Percentiles rank a stretch among this genome's conserved stretches.
These are phyloP conservation scores for Aspergillus sojae DNA, from an alignment of 2,329 filamentous ascomycete species.

Conservation along the genomic window DNA sequence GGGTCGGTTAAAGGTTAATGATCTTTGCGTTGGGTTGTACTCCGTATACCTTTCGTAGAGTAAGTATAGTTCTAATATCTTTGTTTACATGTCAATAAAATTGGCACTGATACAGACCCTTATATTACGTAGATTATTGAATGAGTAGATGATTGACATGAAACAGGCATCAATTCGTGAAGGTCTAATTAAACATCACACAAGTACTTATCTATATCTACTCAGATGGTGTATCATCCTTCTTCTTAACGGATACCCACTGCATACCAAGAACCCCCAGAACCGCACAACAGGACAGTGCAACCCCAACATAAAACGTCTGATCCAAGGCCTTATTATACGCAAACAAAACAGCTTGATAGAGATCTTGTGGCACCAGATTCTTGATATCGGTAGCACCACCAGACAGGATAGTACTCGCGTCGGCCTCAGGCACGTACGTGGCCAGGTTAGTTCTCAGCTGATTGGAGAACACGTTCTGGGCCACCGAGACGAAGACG, in stretches of 20 bases:
- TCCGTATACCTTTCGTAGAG: too few species aligned
- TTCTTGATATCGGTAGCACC: conserved; percentile 16
- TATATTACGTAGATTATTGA: too few species aligned
- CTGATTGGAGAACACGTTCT: conserved; percentile 21
- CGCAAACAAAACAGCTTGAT: conserved; percentile 11
- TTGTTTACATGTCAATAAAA: too few species aligned
- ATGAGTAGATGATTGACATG: too few species aligned
- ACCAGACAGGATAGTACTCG: conserved; percentile 5
- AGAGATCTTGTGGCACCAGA: neutral
- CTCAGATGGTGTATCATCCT: neutral
- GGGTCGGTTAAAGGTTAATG: too few species aligned
- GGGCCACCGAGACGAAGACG: conserved; percentile 14
- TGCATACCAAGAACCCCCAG: conserved; percentile 13
- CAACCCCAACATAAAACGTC: conserved; percentile 19
- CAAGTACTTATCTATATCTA: neutral
- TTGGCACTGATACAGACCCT: too few species aligned
- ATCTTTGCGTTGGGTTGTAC: too few species aligned
- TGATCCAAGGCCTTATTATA: conserved; percentile 18
- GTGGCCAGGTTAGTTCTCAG: conserved; percentile 8
- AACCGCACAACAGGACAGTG: conserved; percentile 11
- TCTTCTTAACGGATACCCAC: conserved; percentile 17
- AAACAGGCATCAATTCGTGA: neutral
- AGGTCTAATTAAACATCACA: neutral
- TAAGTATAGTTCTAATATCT: too few species aligned
- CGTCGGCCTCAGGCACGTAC: conserved; percentile 14